Percentiles rank a stretch among this genome's conserved stretches.
These are phyloP conservation scores for Neonectria punicea DNA, from an alignment of 2,329 filamentous ascomycete genomes.

Conservation along the genomic window DNA sequence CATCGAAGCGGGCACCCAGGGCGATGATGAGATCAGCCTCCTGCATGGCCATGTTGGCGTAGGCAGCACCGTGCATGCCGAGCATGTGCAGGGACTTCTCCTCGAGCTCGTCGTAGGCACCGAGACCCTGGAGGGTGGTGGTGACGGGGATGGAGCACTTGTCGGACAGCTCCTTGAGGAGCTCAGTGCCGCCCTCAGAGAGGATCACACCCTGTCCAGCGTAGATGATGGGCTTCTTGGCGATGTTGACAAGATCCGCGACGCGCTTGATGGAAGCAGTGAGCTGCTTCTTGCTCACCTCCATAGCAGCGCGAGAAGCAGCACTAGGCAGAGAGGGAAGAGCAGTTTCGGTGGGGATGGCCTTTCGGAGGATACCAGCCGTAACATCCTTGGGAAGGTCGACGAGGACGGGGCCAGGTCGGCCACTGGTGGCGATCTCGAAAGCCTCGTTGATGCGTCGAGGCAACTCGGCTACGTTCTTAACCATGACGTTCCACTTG, in stretches of 20 bases:
- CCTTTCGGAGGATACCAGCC: constrained; percentile 80
- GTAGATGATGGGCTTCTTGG: constrained; percentile 96
- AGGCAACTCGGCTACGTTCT: constrained; percentile 92
- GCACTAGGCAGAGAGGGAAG: constrained; percentile 86
- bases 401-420: constrained; percentile 93
- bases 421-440: constrained; percentile 94
- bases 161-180: constrained; percentile 87
- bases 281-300: constrained; percentile 78
- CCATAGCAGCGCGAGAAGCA: constrained; percentile 80
- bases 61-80: constrained; percentile 97
- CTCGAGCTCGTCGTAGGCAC: constrained; percentile 91
- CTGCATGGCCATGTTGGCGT: constrained; percentile 98
- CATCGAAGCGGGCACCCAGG: constrained; percentile 92
- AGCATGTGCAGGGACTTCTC: constrained; percentile 97
- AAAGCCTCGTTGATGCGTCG: constrained; percentile 97
- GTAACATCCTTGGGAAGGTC: constrained; percentile 98
- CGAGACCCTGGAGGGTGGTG: constrained; percentile 93
- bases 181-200: constrained; percentile 78
- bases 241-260: constrained; percentile 83
- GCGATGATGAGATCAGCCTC: constrained; percentile 96
- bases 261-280: constrained; percentile 79
- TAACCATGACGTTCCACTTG: constrained; percentile 99
- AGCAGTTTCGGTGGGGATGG: constrained; percentile 81
- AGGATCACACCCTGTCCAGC: constrained; percentile 91
- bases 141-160: constrained; percentile 94